Evolutionary conservation across 1,139 yeast species (phyloP).

Genomic region (Protomyces inouyei): DNA sequence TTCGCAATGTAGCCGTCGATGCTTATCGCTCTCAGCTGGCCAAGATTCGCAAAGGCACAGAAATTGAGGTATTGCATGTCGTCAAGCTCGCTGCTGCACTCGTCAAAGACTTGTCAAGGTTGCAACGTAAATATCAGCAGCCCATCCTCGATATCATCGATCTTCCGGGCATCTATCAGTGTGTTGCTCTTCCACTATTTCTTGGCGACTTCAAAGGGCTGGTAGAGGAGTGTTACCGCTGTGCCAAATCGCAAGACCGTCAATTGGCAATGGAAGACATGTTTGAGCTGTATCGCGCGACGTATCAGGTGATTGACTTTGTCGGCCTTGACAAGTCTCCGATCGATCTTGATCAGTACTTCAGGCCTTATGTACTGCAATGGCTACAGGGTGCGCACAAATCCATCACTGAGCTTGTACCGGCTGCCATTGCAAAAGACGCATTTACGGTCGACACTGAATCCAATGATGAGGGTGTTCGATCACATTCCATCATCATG

Average conservation of each 20-base stretch:
- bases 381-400: constrained; percentile 56
- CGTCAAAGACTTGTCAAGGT: neutral
- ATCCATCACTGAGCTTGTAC: constrained; percentile 50
- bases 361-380: constrained; percentile 53
- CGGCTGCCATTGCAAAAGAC: constrained; percentile 51
- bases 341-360: constrained; percentile 39
- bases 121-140: neutral
- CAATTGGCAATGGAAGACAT: constrained; percentile 53
- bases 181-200: neutral
- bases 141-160: constrained; percentile 10
- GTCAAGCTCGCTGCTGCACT: constrained; percentile 1
- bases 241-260: constrained; percentile 36
- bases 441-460: constrained; percentile 44
- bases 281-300: constrained; percentile 53
- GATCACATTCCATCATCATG: constrained; percentile 53
- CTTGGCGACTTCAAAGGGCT: neutral
- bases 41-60: neutral
- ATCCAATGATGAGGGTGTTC: constrained; percentile 33
- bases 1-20: neutral
- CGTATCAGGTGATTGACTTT: constrained; percentile 54
- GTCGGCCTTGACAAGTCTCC: constrained; percentile 40
- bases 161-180: neutral
- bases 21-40: constrained; percentile 1
- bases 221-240: constrained; percentile 36
- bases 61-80: constrained; percentile 10